phyloP scores from a whole-genome alignment of 2,329 filamentous ascomycete genomes.

The Tolypocladium ovalisporum region DNA sequence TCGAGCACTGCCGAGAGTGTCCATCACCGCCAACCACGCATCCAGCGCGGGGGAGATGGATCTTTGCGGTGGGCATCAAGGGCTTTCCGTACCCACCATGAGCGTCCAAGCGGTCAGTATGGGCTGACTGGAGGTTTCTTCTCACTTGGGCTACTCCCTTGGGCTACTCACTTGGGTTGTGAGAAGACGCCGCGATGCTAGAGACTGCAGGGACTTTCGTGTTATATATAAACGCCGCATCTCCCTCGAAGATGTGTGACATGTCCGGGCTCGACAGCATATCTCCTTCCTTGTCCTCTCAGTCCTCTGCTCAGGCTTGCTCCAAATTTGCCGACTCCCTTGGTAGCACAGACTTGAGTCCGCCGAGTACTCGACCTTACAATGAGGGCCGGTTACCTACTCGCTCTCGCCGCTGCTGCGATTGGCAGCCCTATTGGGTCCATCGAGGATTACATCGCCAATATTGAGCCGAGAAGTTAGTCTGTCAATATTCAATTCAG shows the following conservation, averaged over 20 bases:
- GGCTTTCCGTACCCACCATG: background rate
- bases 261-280: background rate
- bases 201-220: too few relatives aligned
- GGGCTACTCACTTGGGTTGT: too few relatives aligned
- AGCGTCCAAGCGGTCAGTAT: background rate
- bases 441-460: slow-evolving; percentile 12
- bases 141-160: too few relatives aligned
- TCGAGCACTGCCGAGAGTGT: background rate
- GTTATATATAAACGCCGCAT: background rate
- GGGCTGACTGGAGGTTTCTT: background rate
- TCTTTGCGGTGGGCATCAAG: background rate
- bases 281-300: background rate
- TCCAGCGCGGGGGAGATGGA: background rate
- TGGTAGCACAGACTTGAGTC: background rate
- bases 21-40: background rate
- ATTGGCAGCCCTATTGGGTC: background rate
- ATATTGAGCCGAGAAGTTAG: slow-evolving; percentile 24
- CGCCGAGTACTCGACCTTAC: background rate
- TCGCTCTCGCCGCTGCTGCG: background rate
- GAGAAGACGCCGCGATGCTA: background rate
- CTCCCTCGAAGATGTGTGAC: background rate
- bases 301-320: background rate
- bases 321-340: background rate
- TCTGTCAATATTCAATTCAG: too few relatives aligned
- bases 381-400: background rate